A percentile compares a stretch with the other conserved stretches of the same genome.
Conservation (phyloP, 139 green algal species). For the Mesotaenium endlicherianum region DNA sequence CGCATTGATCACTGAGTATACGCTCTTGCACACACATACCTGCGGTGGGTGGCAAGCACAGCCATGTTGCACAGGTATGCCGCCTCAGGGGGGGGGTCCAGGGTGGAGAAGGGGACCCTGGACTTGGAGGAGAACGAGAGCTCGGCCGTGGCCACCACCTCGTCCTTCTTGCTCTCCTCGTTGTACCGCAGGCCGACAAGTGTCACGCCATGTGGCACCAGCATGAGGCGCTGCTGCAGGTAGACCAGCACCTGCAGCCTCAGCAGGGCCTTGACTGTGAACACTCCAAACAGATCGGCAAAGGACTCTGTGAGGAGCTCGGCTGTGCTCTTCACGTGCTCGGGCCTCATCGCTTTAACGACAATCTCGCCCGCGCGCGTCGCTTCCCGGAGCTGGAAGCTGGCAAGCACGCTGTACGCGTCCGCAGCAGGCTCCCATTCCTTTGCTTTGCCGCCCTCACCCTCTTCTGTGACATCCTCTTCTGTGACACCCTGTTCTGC, state of each 20-base stretch:
- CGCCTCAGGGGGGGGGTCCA: conserved; percentile 33
- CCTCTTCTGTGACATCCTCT: no score
- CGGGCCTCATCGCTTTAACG: background rate
- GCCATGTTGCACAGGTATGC: conserved; percentile 55
- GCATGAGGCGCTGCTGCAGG: background rate
- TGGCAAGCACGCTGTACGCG: background rate
- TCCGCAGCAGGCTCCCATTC: background rate
- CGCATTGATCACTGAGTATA: background rate
- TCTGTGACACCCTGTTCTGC: no score
- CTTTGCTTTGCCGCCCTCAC: no score
- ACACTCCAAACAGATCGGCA: conserved; percentile 33
- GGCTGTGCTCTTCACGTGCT: background rate
- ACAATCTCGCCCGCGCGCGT: background rate
- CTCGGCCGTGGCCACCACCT: conserved; percentile 42
- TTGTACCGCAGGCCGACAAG: conserved; percentile 4
- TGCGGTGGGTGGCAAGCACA: background rate
- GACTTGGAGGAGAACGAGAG: conserved; percentile 23
- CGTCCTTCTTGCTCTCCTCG: background rate
- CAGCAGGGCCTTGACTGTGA: conserved; percentile 34
- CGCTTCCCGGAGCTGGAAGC: background rate
- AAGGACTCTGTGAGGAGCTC: conserved; percentile 46
- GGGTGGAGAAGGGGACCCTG: conserved; percentile 30
- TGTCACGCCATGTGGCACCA: conserved; percentile 20
- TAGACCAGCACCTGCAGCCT: conserved; percentile 27
- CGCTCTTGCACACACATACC: conserved; percentile 29